A percentile compares a stretch with the other conserved stretches of the same genome.
These are phyloP conservation scores for Penstemon barbatus DNA, from an alignment of 257 asterid genomes.

Conservation along the genomic window DNA sequence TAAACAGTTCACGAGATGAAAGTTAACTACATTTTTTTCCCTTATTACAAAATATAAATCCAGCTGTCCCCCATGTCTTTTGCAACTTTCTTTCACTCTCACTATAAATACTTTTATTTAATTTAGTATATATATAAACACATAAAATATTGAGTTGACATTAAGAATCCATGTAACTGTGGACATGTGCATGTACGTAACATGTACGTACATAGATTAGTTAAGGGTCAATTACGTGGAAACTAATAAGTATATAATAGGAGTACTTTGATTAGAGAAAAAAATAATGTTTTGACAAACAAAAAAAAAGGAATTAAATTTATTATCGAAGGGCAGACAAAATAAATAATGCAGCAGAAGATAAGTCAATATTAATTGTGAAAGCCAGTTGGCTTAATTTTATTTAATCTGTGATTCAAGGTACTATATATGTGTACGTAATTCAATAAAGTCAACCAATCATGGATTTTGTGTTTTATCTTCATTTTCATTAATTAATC, in stretches of 20 bases:
- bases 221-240: not conserved
- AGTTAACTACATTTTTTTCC: not conserved
- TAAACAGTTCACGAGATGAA: slow-evolving; percentile 1
- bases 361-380: slow-evolving; percentile 27
- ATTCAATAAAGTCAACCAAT: slow-evolving; percentile 8
- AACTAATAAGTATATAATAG: not conserved
- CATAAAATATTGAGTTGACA: not conserved
- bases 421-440: not conserved
- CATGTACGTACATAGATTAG: not conserved
- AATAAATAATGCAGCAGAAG: not conserved
- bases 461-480: not conserved
- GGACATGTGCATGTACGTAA: slow-evolving; percentile 20
- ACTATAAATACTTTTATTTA: too few relatives aligned
- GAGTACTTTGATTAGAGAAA: not conserved
- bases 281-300: not conserved
- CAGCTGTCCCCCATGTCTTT: not conserved
- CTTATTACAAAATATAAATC: not conserved
- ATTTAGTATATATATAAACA: not conserved
- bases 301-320: too few relatives aligned
- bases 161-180: slow-evolving; percentile 4
- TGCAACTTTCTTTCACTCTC: not conserved
- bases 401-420: not conserved
- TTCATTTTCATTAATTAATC: not conserved
- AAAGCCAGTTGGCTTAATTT: slow-evolving; percentile 34
- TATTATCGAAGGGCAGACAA: too few relatives aligned